Base-by-base conservation (phyloP, 2,329 filamentous ascomycete species). In the Fusarium chlamydosporum region DNA sequence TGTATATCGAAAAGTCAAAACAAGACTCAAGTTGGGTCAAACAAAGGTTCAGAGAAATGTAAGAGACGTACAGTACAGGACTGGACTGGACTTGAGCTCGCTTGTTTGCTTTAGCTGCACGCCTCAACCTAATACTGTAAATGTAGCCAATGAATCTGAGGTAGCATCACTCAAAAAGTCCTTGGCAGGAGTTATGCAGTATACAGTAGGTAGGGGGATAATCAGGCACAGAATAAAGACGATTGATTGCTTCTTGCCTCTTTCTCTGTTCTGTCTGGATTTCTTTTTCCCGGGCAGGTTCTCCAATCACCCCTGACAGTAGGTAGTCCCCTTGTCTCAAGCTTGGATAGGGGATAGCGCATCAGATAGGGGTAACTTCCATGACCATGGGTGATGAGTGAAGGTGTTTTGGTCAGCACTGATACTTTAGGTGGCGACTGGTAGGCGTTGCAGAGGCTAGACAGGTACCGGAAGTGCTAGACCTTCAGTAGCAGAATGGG, bases 291-390 rank as follows among this genome's bases (percentile, higher is more conserved):
- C 51, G 18, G 47, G 26, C 51, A 23, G 47, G 26, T 50, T 50
- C 35, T 37, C 54, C 33, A 64, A 54, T 61, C 55, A 60, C 64
- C 71, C 71, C 69, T 73, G 68, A 54, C 68, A 64, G 58, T 68
- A 51, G 47, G 58, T 68, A 51, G 47, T 48, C 47, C 47, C 54
- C 60, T 54, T 54, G 64, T 71, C 65, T 64, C 46, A 61, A 61
- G 57, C 58, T 61, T 63, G 55, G 55, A 69, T 68, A 72, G 67
- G 70, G 68, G 71, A 65, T 68, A 59, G 48, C 58, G 68, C 54
- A 67, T 54, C 62, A 64, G 63, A 71, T 71, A 68, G 67, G 67
- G 63, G 67, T 70, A 70, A 38, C 59, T 63, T 45, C 58, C 50
- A 61, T 29, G 29, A 29, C 16, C 45, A 35, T 48, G 31, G 45